Conservation (phyloP, 108 stramenopile genomes). For the Cyclotella baltica region DNA sequence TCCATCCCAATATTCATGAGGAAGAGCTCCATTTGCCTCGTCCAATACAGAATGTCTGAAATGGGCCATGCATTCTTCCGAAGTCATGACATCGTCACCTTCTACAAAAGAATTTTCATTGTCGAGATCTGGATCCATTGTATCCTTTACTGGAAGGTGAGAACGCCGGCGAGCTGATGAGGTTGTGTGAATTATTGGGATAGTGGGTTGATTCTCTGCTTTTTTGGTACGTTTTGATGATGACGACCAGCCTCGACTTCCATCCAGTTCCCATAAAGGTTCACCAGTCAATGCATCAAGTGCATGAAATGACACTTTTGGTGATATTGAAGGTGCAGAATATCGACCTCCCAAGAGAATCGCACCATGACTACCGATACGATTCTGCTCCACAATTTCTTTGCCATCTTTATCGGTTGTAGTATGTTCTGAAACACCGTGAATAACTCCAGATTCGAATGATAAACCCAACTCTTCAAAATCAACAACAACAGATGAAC, state of each 20-base stretch:
- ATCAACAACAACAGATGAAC: constrained; percentile 8
- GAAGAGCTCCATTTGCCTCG: constrained; percentile 47
- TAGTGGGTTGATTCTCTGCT: constrained; percentile 3
- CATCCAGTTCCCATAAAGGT: constrained; percentile 63
- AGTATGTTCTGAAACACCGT: constrained; percentile 10
- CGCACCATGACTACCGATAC: constrained; percentile 47
- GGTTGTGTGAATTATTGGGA: constrained; percentile 52
- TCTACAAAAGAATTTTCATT: constrained; percentile 51
- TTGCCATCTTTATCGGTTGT: constrained; percentile 10
- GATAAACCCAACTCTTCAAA: constrained; percentile 53
- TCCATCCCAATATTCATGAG: constrained; percentile 56
- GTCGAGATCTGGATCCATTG: constrained; percentile 45
- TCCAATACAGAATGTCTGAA: constrained; percentile 53
- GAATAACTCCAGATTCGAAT: constrained; percentile 47
- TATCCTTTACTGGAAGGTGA: constrained; percentile 49
- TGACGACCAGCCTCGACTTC: constrained; percentile 1
- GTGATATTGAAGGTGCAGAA: constrained; percentile 25
- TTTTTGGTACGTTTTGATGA: constrained; percentile 8
- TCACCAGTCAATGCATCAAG: constrained; percentile 74
- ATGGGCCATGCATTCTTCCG: constrained; percentile 55
- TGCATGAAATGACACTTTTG: constrained; percentile 61
- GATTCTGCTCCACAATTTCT: not conserved
- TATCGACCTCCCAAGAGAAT: constrained; percentile 52
- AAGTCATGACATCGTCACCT: constrained; percentile 56
- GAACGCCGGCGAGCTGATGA: constrained; percentile 79